Conservation (phyloP, 1,284 basidiomycete species). For the Trichosporon sp. region DNA sequence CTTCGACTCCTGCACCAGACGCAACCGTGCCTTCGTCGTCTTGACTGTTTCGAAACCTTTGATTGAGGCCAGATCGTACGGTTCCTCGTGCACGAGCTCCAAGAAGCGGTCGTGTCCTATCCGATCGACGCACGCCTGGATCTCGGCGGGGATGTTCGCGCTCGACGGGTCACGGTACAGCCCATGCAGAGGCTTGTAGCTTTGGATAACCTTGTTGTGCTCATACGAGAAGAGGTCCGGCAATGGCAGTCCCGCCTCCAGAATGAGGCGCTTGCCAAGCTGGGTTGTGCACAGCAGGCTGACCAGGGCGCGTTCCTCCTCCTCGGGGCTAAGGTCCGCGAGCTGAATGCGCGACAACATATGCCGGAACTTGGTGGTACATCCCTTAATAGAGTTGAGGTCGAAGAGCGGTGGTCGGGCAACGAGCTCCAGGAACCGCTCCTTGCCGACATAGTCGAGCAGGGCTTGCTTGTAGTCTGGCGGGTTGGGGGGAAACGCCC, state of each 20-base stretch:
- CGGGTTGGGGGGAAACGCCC: background rate
- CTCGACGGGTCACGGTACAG: background rate
- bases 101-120: background rate
- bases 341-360: background rate
- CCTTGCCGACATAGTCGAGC: background rate
- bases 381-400: background rate
- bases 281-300: background rate
- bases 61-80: background rate
- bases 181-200: background rate
- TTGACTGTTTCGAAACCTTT: background rate
- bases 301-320: background rate
- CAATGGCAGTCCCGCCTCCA: background rate
- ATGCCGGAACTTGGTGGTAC: background rate
- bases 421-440: background rate
- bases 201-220: background rate
- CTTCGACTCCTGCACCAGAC: background rate
- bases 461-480: background rate
- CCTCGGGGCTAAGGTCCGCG: background rate
- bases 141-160: background rate
- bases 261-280: background rate
- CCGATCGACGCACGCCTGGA: background rate
- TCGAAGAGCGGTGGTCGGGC: background rate
- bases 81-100: background rate
- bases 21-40: background rate
- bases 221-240: background rate